A percentile compares a stretch with the other conserved stretches of the same genome.
These are phyloP conservation scores for Castanopsis chinensis DNA, from an alignment of 306 rosid species.

Conservation along the genomic window DNA sequence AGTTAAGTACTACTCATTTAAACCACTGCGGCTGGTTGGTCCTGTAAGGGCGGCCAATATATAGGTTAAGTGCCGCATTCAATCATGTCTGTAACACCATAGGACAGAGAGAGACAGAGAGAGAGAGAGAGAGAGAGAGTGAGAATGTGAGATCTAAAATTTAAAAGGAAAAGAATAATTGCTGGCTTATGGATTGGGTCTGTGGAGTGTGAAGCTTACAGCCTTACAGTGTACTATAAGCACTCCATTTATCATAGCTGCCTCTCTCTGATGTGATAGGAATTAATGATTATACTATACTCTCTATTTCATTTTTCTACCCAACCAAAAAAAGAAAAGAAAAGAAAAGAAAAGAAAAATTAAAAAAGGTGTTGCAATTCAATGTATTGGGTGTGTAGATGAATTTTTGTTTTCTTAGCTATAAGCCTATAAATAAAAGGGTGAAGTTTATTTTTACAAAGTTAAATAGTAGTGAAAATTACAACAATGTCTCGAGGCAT, in stretches of 20 bases:
- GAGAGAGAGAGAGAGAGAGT: too few species aligned
- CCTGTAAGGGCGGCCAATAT: not conserved
- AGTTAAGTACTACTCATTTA: not conserved
- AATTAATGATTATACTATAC: not conserved
- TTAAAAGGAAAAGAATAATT: not conserved
- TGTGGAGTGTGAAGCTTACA: not conserved
- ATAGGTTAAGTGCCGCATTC: not conserved
- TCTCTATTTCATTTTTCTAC: not conserved
- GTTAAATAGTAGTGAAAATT: too few species aligned
- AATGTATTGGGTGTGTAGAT: too few species aligned
- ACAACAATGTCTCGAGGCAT: too few species aligned
- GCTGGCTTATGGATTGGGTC: not conserved
- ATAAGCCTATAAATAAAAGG: too few species aligned
- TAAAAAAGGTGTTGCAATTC: too few species aligned
- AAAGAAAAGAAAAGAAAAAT: too few species aligned
- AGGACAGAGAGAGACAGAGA: not conserved
- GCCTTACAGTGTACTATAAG: not conserved
- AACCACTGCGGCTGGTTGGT: not conserved
- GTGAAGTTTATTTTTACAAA: too few species aligned
- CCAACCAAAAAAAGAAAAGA: not conserved
- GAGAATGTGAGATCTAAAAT: not conserved
- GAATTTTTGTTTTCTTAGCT: too few species aligned
- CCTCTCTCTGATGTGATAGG: not conserved
- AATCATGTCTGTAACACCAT: not conserved
- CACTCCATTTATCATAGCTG: not conserved